These are phyloP conservation scores for Cyclotella choctawhatcheeana DNA, from an alignment of 108 stramenopile species.

Conservation along the genomic window DNA sequence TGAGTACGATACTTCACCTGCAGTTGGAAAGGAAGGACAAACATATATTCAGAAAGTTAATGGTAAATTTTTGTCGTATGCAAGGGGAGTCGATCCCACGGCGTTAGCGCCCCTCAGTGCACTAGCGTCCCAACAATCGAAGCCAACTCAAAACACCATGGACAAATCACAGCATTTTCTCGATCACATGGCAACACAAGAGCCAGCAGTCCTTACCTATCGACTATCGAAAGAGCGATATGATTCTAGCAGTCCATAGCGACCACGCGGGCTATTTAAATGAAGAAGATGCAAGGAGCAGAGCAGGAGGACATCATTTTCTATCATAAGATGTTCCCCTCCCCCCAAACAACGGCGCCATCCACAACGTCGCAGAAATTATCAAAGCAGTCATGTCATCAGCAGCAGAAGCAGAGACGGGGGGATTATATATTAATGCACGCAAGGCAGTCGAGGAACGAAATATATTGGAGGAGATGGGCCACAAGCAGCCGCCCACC, in stretches of 20 bases:
- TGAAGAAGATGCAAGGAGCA: constrained; percentile 13
- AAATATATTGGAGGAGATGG: constrained; percentile 28
- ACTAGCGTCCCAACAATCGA: background rate
- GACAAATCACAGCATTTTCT: constrained; percentile 36
- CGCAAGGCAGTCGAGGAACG: constrained; percentile 29
- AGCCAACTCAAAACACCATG: constrained; percentile 21
- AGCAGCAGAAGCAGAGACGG: constrained; percentile 55
- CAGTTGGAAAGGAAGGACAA: constrained; percentile 15
- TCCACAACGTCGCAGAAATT: constrained; percentile 32
- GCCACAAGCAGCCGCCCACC: constrained; percentile 26
- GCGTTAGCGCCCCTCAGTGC: constrained; percentile 1
- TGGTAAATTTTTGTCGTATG: constrained; percentile 46
- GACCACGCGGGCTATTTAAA: constrained; percentile 13
- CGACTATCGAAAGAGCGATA: constrained; percentile 42
- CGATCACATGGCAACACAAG: constrained; percentile 37
- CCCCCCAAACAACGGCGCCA: constrained; percentile 32
- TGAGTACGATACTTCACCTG: constrained; percentile 21
- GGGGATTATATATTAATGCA: constrained; percentile 44
- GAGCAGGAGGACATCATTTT: constrained; percentile 46
- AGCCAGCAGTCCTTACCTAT: constrained; percentile 41
- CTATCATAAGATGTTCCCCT: constrained; percentile 13
- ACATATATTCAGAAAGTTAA: constrained; percentile 46
- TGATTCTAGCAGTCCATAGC: constrained; percentile 24
- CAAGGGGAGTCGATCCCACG: constrained; percentile 36
- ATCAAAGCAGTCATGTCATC: constrained; percentile 40